Conservation (phyloP, 805 yeast genomes). For the Kurtzmaniella cleridarum region DNA sequence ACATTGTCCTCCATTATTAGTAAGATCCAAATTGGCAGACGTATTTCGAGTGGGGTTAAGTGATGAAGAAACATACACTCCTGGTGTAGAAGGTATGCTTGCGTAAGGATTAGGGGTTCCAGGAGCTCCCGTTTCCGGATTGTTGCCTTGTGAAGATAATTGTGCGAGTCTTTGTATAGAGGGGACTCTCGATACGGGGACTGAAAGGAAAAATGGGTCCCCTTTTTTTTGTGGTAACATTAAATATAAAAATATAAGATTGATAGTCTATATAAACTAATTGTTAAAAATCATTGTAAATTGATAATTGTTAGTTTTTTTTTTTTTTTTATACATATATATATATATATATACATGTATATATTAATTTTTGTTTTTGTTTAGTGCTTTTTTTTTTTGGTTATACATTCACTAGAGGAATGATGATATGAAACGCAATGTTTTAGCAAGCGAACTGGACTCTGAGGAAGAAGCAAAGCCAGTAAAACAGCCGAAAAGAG, state of each 20-base stretch:
- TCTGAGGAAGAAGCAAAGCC: neutral
- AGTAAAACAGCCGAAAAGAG: no score
- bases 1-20: constrained; percentile 17
- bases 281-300: neutral
- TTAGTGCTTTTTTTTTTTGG: no score
- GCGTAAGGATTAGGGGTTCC: constrained; percentile 4
- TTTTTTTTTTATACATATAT: no score
- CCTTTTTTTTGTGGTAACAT: constrained; percentile 25
- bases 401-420: no score
- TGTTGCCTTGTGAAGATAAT: constrained; percentile 8
- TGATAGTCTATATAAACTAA: neutral
- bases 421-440: neutral
- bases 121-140: neutral
- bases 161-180: constrained; percentile 29
- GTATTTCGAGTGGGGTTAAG: constrained; percentile 31
- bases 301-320: no score
- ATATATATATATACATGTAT: no score
- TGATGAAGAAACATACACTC: constrained; percentile 30
- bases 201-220: constrained; percentile 23
- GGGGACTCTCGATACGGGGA: constrained; percentile 32
- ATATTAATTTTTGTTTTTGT: no score
- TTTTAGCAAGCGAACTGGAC: constrained; percentile 2
- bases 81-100: constrained; percentile 25
- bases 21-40: constrained; percentile 18
- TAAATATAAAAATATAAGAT: neutral